Conservation (phyloP, 192 early-diverging fungal species). For the Chytriomyces hyalinus region DNA sequence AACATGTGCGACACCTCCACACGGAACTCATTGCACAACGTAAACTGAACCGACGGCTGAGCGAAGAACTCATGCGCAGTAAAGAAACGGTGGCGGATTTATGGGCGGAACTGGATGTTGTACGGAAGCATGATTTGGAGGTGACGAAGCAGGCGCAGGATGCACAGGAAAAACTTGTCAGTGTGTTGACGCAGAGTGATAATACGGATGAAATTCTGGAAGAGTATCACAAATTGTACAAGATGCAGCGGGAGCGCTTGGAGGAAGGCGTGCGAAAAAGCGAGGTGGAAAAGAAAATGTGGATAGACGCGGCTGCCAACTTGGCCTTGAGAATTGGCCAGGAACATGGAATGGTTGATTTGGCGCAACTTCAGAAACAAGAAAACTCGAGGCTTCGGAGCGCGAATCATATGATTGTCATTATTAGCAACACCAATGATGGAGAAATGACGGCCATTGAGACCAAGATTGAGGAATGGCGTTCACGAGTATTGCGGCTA, state of each 20-base stretch:
- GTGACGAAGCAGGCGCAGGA: conserved; percentile 61
- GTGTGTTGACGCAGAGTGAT: conserved; percentile 58
- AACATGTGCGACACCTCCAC: conserved; percentile 61
- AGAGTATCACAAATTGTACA: conserved; percentile 65
- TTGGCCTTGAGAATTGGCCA: conserved; percentile 61
- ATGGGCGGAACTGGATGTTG: conserved; percentile 53
- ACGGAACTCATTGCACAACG: conserved; percentile 63
- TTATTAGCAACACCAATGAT: conserved; percentile 57
- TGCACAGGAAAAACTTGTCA: conserved; percentile 58
- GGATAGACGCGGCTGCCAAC: conserved; percentile 62
- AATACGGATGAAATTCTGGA: conserved; percentile 62
- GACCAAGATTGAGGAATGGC: conserved; percentile 60
- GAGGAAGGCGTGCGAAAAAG: conserved; percentile 54
- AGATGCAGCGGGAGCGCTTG: conserved; percentile 61
- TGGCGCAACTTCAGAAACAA: conserved; percentile 55
- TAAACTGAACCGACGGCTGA: conserved; percentile 56
- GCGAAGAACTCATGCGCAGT: conserved; percentile 56
- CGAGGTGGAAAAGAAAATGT: conserved; percentile 63
- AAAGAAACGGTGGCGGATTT: conserved; percentile 55
- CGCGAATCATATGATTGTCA: conserved; percentile 58
- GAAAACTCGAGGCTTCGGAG: conserved; percentile 54
- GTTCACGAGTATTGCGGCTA: conserved; percentile 46
- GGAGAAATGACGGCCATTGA: conserved; percentile 54
- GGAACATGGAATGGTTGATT: conserved; percentile 59
- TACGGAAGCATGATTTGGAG: conserved; percentile 58